Conservation (phyloP, 306 rosid genomes). For the Alnus glutinosa region DNA sequence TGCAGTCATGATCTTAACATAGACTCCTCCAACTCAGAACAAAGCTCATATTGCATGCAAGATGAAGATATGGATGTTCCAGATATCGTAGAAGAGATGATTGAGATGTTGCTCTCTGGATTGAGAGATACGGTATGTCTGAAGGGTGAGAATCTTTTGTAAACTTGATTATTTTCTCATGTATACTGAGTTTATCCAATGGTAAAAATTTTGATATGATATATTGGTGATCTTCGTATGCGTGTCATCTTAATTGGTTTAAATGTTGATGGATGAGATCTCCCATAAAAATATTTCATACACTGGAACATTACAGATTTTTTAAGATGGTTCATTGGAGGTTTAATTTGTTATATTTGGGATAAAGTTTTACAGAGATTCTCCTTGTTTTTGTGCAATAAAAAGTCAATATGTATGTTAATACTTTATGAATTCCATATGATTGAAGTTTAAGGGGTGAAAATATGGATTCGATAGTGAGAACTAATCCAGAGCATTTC, state of each 20-base stretch:
- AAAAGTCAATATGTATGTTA: background rate
- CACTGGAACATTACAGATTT: constrained; percentile 15
- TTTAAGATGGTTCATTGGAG: constrained; percentile 23
- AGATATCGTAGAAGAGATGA: constrained; percentile 90
- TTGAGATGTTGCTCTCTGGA: constrained; percentile 88
- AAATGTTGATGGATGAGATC: constrained; percentile 19
- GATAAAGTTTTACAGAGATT: background rate
- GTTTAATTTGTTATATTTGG: background rate
- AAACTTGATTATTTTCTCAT: constrained; percentile 29
- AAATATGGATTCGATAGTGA: background rate
- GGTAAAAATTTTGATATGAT: constrained; percentile 14
- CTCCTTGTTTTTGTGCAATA: background rate
- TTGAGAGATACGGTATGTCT: constrained; percentile 89
- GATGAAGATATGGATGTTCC: constrained; percentile 94
- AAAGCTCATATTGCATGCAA: constrained; percentile 41
- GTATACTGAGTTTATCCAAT: constrained; percentile 17
- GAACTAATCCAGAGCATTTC: background rate
- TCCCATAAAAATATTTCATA: constrained; percentile 25
- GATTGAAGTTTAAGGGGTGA: background rate
- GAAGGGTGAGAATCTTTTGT: constrained; percentile 44
- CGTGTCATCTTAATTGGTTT: constrained; percentile 20
- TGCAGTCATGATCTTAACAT: constrained; percentile 34
- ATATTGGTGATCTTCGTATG: constrained; percentile 10
- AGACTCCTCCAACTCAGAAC: constrained; percentile 33
- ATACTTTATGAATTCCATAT: background rate